Percentiles rank a stretch among this genome's conserved stretches.
Evolutionary conservation across 805 yeast genomes (phyloP).

Genomic region (Aciculoconidium aculeatum): DNA sequence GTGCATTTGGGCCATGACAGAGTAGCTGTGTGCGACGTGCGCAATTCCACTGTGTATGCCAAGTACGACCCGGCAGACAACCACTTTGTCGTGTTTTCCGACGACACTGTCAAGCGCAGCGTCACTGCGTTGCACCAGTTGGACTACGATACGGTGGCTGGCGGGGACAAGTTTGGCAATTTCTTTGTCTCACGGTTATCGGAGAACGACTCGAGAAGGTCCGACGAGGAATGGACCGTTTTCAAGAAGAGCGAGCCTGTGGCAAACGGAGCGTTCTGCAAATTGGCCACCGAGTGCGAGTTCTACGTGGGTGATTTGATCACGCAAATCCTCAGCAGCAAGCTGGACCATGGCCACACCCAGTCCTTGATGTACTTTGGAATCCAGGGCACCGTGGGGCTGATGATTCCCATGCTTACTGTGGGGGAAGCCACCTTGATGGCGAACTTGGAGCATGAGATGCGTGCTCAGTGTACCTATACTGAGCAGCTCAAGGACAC

Average conservation of each 20-base stretch:
- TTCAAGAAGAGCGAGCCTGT: constrained; percentile 23
- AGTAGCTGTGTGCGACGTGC: constrained; percentile 66
- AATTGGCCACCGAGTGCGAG: constrained; percentile 48
- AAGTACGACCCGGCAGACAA: constrained; percentile 44
- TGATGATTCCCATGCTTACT: constrained; percentile 60
- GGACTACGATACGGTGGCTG: constrained; percentile 71
- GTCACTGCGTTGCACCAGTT: constrained; percentile 54
- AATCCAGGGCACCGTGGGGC: constrained; percentile 76
- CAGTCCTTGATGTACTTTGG: constrained; percentile 70
- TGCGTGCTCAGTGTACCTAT: constrained; percentile 27
- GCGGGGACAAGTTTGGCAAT: constrained; percentile 88
- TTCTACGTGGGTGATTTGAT: constrained; percentile 68
- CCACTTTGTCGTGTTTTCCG: constrained; percentile 57
- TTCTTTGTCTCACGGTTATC: constrained; percentile 62
- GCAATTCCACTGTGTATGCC: constrained; percentile 56
- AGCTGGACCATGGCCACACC: constrained; percentile 55
- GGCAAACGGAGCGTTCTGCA: constrained; percentile 48
- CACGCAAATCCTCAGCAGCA: constrained; percentile 50
- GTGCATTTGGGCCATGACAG: constrained; percentile 46
- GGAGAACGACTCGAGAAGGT: constrained; percentile 37
- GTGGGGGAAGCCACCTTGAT: constrained; percentile 58
- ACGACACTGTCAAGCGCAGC: constrained; percentile 65
- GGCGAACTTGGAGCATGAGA: constrained; percentile 44
- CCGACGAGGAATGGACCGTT: constrained; percentile 45
- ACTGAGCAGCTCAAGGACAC: too few species aligned